Evolutionary conservation across 441 rosid genomes (phyloP), one percentile per base, ranked within the genome.

Genomic region (Raphanus hybrid): DNA sequence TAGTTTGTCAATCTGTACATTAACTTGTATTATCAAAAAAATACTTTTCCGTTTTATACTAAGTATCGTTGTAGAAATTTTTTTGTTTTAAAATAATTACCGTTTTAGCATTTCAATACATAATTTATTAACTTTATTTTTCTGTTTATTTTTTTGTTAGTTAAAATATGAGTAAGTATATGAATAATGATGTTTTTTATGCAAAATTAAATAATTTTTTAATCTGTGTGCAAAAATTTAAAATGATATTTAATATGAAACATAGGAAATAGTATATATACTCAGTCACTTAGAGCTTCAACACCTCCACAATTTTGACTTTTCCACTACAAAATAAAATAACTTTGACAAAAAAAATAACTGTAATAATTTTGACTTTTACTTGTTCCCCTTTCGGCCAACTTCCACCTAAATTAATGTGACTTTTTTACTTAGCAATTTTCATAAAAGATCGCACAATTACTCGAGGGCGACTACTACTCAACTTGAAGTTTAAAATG

Each of bases 401-500:
- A 66, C 61, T 70, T 68, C 58, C 58, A 75, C 75, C 63, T 79
- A 65, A 80, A 70, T 58, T 45, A 70, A 75, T 68, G 61, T 37
- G 34, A 62, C 41, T 62, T 45, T 34, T 9, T 26, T 9, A 55
- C 11, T 16, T 55, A 3, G 5, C 52, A n/a, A 32, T 18, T 64
- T 29, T 37, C 43, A 54, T 68, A 60, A 45, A 52, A 72, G 27
- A 60, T 50, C 10, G n/a, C 66, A 73, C 64, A 54, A 72, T 68
- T 18, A 62, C 74, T 71, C 35, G 81, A 73, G 52, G 14, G 54
- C 66, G 81, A 73, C 81, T 50, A 34, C 12, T 75, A 64, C 52
- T 74, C 39, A 10, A 20, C 34, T 39, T 39, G 43, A 39, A 39
- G 10, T 39, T 39, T 39, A 2, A 8, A 43, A 43, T 43, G 52